These are phyloP conservation scores for Candida cerambycidarum DNA, from an alignment of 805 yeast genomes.

Conservation along the genomic window DNA sequence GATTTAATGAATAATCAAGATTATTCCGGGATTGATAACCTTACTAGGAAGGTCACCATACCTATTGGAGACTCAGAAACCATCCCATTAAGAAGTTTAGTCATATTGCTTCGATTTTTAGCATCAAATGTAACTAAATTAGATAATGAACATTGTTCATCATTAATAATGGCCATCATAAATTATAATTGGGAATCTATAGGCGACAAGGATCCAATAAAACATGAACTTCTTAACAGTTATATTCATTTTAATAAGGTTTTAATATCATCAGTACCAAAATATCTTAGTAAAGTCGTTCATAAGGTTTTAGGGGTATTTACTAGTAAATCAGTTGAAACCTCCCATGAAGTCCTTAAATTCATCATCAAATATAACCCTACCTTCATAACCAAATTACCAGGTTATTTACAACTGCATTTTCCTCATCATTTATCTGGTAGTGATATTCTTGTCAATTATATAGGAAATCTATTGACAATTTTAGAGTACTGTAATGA, in stretches of 20 bases:
- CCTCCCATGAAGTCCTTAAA: constrained; percentile 60
- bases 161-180: constrained; percentile 61
- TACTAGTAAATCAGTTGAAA: constrained; percentile 16
- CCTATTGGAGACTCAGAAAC: constrained; percentile 55
- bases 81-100: constrained; percentile 52
- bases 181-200: constrained; percentile 52
- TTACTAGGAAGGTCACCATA: constrained; percentile 58
- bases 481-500: constrained; percentile 73
- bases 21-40: constrained; percentile 52
- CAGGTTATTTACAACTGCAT: constrained; percentile 51
- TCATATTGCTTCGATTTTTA: constrained; percentile 55
- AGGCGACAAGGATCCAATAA: constrained; percentile 8
- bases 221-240: background rate
- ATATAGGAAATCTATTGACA: constrained; percentile 61
- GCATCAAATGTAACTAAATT: constrained; percentile 67
- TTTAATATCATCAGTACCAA: constrained; percentile 81
- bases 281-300: constrained; percentile 86
- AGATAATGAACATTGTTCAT: constrained; percentile 53
- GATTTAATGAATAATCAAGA: constrained; percentile 63
- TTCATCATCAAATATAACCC: constrained; percentile 75
- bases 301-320: constrained; percentile 59
- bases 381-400: constrained; percentile 69
- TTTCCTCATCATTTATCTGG: constrained; percentile 78
- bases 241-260: constrained; percentile 75
- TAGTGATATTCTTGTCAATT: constrained; percentile 54